phyloP scores from a whole-genome alignment of 768 basidiomycete species.

The Tylopilus rubrobrunneus region DNA sequence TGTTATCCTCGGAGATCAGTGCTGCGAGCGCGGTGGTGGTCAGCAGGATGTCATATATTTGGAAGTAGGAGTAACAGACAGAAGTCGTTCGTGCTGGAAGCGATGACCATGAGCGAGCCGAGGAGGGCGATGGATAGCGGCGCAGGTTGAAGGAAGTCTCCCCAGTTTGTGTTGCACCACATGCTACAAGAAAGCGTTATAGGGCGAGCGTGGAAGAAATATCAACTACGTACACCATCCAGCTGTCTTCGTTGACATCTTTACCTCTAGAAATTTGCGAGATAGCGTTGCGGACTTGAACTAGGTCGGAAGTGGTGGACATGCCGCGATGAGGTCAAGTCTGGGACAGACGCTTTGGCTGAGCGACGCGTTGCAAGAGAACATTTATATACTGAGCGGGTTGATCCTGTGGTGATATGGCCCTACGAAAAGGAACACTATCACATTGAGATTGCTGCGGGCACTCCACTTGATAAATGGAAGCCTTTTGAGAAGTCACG shows the following conservation, averaged over 20 bases:
- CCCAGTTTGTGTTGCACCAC: constrained; percentile 21
- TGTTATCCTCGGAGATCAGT: not conserved
- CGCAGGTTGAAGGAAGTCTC: constrained; percentile 18
- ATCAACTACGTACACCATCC: constrained; percentile 31
- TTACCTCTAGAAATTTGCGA: constrained; percentile 18
- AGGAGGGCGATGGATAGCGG: constrained; percentile 18
- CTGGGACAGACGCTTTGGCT: no score
- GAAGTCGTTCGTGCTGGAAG: constrained; percentile 15
- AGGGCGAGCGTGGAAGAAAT: not conserved
- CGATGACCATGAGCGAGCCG: constrained; percentile 17
- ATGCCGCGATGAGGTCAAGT: no score
- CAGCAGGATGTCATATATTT: not conserved
- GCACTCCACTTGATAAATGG: no score
- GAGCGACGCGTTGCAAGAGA: no score
- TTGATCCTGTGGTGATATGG: no score
- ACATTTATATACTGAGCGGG: no score
- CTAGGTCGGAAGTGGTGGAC: constrained; percentile 18
- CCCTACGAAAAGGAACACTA: no score
- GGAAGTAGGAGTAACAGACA: constrained; percentile 2
- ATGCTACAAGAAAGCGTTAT: constrained; percentile 4
- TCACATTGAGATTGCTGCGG: no score
- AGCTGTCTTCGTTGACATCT: constrained; percentile 19
- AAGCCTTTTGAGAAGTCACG: no score
- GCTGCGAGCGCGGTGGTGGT: not conserved
- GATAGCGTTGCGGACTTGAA: constrained; percentile 15